Evolutionary conservation across 2,329 filamentous ascomycete species (phyloP).

Genomic region (Aspergillus sp.): DNA sequence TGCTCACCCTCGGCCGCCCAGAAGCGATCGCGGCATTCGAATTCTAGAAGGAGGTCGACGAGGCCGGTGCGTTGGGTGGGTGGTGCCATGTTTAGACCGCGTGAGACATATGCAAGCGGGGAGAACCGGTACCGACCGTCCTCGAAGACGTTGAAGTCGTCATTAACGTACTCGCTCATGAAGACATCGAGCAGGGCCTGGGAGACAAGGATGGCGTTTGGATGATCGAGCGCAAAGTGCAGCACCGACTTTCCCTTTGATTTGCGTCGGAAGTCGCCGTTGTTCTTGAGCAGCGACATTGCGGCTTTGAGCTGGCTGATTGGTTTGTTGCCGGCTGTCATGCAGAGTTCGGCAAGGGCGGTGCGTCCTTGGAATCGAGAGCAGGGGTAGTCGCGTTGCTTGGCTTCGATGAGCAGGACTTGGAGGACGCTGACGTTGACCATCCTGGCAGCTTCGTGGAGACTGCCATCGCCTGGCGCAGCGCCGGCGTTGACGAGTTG

Average conservation of each 20-base stretch:
- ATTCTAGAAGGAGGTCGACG: not conserved
- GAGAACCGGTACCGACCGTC: conserved; percentile 5
- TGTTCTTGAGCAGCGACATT: not conserved
- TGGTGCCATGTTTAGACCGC: conserved; percentile 1
- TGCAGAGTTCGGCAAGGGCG: conserved; percentile 6
- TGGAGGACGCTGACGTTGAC: conserved; percentile 7
- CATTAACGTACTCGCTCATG: conserved; percentile 9
- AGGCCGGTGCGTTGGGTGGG: not conserved
- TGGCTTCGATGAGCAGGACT: not conserved
- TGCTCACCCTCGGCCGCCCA: conserved; percentile 10
- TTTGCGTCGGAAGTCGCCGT: conserved; percentile 6
- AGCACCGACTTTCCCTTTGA: conserved; percentile 7
- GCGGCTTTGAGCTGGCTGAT: conserved; percentile 8
- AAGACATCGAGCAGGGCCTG: conserved; percentile 8
- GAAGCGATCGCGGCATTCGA: conserved; percentile 6
- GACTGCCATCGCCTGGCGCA: conserved; percentile 1
- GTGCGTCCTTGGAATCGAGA: conserved; percentile 8
- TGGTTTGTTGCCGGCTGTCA: not conserved
- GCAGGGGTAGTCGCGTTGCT: conserved; percentile 10
- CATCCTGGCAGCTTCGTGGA: conserved; percentile 7
- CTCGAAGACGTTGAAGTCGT: conserved; percentile 9
- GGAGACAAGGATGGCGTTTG: conserved; percentile 1
- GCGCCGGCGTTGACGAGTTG: conserved; percentile 5
- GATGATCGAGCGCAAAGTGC: conserved; percentile 7
- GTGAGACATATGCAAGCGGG: conserved; percentile 3